Evolutionary conservation across 192 early-diverging fungal genomes (phyloP).

Genomic region (Kappamyces sp.): DNA sequence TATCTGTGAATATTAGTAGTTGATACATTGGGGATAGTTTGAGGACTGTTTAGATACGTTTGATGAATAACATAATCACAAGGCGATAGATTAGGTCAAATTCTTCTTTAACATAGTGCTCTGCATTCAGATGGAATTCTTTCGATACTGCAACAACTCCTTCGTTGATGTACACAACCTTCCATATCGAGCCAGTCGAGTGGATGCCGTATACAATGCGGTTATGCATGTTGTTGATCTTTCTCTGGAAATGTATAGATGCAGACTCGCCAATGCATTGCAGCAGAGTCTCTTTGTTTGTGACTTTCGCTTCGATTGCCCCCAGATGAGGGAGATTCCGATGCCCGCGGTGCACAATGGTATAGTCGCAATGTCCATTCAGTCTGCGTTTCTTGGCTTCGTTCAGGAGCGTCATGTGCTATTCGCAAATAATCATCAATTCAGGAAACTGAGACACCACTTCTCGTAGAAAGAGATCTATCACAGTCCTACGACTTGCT

Average conservation of each 20-base stretch:
- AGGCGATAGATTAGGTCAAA: conserved; percentile 4
- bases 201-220: not conserved
- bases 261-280: conserved; percentile 4
- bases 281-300: conserved; percentile 2
- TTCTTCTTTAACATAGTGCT: conserved; percentile 1
- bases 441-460: conserved; percentile 8
- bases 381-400: conserved; percentile 1
- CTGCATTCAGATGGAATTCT: not conserved
- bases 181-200: not conserved
- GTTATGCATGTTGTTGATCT: not conserved
- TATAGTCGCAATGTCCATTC: conserved; percentile 10
- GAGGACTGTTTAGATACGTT: not conserved
- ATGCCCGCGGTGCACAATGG: conserved; percentile 1
- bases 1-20: conserved; percentile 5
- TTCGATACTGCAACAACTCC: conserved; percentile 1
- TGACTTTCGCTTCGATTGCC: conserved; percentile 2
- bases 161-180: conserved; percentile 2
- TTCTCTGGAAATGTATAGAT: conserved; percentile 3
- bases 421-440: conserved; percentile 1
- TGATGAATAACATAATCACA: conserved; percentile 6
- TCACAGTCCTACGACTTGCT: conserved; percentile 2
- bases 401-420: conserved; percentile 7
- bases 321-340: conserved; percentile 3
- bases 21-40: not conserved
- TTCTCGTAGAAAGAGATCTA: conserved; percentile 8